Conservation (phyloP, 129 eudicot genomes). For the Artemisia argyi region DNA sequence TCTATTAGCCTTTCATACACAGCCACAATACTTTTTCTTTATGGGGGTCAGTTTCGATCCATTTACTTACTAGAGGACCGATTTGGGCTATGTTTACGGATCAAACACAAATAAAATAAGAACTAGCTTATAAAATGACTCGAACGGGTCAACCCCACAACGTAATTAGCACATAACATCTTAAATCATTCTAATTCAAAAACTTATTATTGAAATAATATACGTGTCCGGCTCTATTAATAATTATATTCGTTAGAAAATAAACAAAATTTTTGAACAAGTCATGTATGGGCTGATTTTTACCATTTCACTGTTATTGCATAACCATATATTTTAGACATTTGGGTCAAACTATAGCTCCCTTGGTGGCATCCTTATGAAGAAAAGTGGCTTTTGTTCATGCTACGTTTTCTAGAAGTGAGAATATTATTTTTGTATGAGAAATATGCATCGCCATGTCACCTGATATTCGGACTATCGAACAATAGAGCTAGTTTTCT, state of each 20-base stretch:
- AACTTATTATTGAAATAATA: neutral
- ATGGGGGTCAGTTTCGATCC: too few relatives aligned
- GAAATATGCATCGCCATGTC: conserved; percentile 10
- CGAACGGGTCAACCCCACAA: too few relatives aligned
- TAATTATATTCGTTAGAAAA: too few relatives aligned
- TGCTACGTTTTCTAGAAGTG: neutral
- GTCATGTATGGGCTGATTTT: too few relatives aligned
- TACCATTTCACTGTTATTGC: too few relatives aligned
- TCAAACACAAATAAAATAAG: neutral
- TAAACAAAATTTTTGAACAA: neutral
- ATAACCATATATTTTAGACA: neutral
- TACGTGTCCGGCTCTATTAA: too few relatives aligned
- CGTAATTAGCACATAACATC: neutral
- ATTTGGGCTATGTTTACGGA: neutral
- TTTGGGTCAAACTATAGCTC: neutral
- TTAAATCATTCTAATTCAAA: neutral
- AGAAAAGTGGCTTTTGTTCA: neutral
- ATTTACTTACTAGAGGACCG: neutral
- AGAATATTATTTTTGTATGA: neutral
- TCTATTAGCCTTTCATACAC: too few relatives aligned
- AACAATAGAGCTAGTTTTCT: conserved; percentile 83
- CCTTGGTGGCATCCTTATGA: neutral
- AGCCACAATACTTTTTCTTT: too few relatives aligned
- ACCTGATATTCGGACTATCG: conserved; percentile 87
- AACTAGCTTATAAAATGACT: too few relatives aligned